Conservation (phyloP, 306 rosid species). For the Citrullus colocynthis region DNA sequence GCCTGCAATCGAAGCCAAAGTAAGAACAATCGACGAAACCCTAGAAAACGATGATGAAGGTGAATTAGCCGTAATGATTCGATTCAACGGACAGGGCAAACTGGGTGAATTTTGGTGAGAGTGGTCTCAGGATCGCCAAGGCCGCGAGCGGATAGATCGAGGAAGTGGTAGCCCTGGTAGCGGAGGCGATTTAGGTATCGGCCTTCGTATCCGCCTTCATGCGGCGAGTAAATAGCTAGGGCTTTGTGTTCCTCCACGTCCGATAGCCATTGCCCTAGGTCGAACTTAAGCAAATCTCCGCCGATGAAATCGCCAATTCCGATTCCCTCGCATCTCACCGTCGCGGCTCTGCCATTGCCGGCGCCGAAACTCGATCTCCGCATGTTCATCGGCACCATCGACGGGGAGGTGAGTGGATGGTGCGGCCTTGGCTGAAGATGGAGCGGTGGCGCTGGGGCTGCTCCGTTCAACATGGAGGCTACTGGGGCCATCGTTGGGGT, state of each 20-base stretch:
- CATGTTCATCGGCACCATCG: not conserved
- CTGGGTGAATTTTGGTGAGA: constrained; percentile 86
- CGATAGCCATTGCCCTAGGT: constrained; percentile 68
- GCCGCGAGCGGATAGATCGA: constrained; percentile 75
- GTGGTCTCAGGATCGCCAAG: constrained; percentile 89
- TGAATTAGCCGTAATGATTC: not conserved
- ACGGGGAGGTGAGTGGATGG: constrained; percentile 1
- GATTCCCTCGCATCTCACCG: constrained; percentile 44
- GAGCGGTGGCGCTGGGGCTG: constrained; percentile 18
- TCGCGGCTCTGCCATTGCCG: constrained; percentile 19
- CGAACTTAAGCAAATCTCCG: constrained; percentile 60
- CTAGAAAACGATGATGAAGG: not conserved
- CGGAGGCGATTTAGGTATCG: constrained; percentile 54
- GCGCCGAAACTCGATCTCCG: constrained; percentile 11
- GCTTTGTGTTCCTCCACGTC: constrained; percentile 96
- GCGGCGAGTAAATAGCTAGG: constrained; percentile 80
- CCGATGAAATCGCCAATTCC: constrained; percentile 71
- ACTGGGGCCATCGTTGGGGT: constrained; percentile 30
- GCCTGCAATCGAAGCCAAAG: constrained; percentile 19
- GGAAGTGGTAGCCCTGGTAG: constrained; percentile 80
- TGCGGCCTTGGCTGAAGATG: constrained; percentile 13
- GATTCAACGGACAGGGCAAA: constrained; percentile 65
- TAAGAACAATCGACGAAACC: not conserved
- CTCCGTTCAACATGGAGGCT: constrained; percentile 35
- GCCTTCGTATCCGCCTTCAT: constrained; percentile 93